Evolutionary conservation across 2,329 filamentous ascomycete species (phyloP), one percentile per base, ranked within the genome.

Genomic region (Scedosporium boydii): DNA sequence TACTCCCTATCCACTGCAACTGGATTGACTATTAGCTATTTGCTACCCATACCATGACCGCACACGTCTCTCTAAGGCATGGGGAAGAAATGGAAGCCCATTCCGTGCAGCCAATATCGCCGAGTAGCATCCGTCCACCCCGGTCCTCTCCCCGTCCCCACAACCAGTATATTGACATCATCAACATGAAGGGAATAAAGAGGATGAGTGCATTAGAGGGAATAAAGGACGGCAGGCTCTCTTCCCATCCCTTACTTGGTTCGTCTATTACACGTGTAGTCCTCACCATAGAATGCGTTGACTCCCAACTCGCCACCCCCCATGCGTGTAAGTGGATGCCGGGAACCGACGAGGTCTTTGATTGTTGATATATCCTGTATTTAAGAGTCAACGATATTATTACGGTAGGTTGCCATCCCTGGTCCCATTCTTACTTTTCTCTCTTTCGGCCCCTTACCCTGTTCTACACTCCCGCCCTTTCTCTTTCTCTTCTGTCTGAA

Each of bases 81-180:
- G 48, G 48, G 48, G 12, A 46, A 21, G 21, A 23, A 21, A 53
- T 10, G 48, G 48, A 53, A 53, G 48, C 16, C 48, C 48, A 21
- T 53, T 53, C 48, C 48, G 48, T 53, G 14, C 16, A 16, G 23
- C 34, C 21, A 61, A 61, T 57, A 57, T 61, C 27, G 58, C 34
- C 44, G 46, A 42, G 27, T 42, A 18, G 27, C 42, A 34, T 56
- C 48, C 18, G 27, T 6, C 27, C 3, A 3, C 27, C 27, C 27
- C 27, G 27, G 27, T 6, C 27, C 27, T 29, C 27, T 29, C 27
- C 27, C 27, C 27, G n/a, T 61, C 60, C 48, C 27, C 18, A 44
- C 16, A n/a, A 16, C 48, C 57, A 58, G 38, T 61, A 61, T 61
- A 61, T 61, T 61, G 60, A 44, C 46, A 56, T 42, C 59, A 56